Base-by-base conservation (phyloP, 176 grass and related monocot species). In the Avena insularis region DNA sequence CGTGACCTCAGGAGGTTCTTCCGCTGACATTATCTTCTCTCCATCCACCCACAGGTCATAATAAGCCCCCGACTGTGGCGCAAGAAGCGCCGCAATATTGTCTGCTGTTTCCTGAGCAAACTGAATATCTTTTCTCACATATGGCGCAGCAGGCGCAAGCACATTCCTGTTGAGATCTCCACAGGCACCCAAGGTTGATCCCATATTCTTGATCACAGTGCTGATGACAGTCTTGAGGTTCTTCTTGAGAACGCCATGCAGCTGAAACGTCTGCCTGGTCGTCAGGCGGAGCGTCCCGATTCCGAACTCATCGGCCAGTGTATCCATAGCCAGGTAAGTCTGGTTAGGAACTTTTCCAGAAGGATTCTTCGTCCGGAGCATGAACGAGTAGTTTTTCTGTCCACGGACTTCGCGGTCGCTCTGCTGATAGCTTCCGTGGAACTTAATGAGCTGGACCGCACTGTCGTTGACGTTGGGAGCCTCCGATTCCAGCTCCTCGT, bases 21-120 rank as follows among this genome's bases (percentile, higher is more conserved):
- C 97, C 0, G 91, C 89, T 38, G 97, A 96, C 94, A 99, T 99
- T 82, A 99, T 90, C 88, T 99, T 97, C 81, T 99, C 97, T 60
- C 97, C 92, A 89, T 99, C 97, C 50, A 99, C 92, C 97, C 97
- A 99, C 55, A 99, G 68, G 83, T 99, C 97, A 91, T 99, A 99
- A 82, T 99, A 99, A 64, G 97, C 90, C 36, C 97, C 94, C 1
- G 97, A 93, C 60, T 99, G 94, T 36, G 97, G 97, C 46, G 94
- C 90, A 61, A 99, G 85, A 79, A 99, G 92, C n/a, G 92, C 83
- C 0, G 97, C 97, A 76, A 96, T 96, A 57, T 99, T 93, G 8
- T 99, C 94, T 17, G 97, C 97, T 2, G 94, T 99, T 66, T 94
- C 72, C 79, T 99, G 97, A 49, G 97, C 94, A 84, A 96, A 99